Evolutionary conservation across 2,329 filamentous ascomycete species (phyloP), one percentile per base, ranked within the genome.

Genomic region (Clarireedia paspali): DNA sequence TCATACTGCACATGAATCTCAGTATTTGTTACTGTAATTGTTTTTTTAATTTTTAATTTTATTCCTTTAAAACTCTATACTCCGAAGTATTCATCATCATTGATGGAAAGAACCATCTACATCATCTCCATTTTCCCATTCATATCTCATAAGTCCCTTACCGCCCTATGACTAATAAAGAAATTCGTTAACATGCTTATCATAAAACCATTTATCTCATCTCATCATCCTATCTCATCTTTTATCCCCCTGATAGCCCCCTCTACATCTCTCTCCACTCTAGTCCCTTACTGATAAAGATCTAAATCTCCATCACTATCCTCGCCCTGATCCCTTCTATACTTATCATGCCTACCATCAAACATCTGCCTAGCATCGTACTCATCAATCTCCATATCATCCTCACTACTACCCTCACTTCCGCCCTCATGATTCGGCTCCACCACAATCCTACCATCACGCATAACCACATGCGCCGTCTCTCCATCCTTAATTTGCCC

Each of bases 401-500:
- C 85, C 17, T 87, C 74, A 0, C 86, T 88, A 7, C 36, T 49
- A 2, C 86, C 84, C 10, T 89, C 88, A 36, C 79, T 75, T 12
- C 81, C 79, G 58, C 90, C 87, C 6, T 85, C 83, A 23, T 97
- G 94, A 71, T 99, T 97, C 6, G 91, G 78, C 24, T 94, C 68
- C 1, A 99, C 90, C 2, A 83, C 75, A 57, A 97, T 85, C 70
- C 89, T 88, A 47, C 89, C 88, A 60, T 90, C 83, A 30, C 87
- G 80, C 59, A 97, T 78, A 47, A 89, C 84, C 24, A 97, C 89
- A 26, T 81, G 78, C 1, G 94, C 94, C 2, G 72, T 74, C 75
- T 99, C 94, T 45, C 91, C 91, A 63, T 99, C 92, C 64, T 80
- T 83, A 70, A 99, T 85, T 54, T 82, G 84, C 61, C 90, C 90